A percentile compares a stretch with the other conserved stretches of the same genome.
phyloP scores from a whole-genome alignment of 352 stramenopile species.

The Thraustochytrium sp. region DNA sequence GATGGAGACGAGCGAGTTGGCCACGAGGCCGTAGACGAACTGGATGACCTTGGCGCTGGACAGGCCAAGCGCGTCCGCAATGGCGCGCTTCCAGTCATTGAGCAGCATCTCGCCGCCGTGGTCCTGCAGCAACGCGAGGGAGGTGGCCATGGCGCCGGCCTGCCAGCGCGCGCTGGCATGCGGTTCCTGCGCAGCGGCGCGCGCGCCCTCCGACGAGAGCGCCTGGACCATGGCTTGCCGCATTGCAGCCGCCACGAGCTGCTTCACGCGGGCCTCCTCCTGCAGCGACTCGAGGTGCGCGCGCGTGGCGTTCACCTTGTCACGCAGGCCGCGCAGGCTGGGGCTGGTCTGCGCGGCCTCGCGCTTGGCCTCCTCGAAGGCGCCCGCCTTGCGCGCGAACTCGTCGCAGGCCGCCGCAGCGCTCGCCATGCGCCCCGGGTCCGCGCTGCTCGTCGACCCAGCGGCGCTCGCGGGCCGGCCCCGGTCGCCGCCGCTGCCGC shows the following conservation, averaged over 20 bases:
- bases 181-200: background rate
- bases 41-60: conserved; percentile 15
- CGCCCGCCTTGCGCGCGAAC: background rate
- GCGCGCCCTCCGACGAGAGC: background rate
- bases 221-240: background rate
- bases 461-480: no score
- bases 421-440: background rate
- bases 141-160: background rate
- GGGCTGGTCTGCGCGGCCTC: background rate
- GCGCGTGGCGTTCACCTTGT: background rate
- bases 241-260: background rate
- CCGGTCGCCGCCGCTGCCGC: no score
- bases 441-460: background rate
- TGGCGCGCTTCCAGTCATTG: conserved; percentile 36
- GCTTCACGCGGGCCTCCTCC: background rate
- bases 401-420: background rate
- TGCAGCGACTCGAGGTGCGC: background rate
- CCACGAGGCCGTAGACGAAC: conserved; percentile 30
- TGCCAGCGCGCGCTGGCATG: background rate
- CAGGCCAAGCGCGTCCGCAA: background rate
- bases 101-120: conserved; percentile 32
- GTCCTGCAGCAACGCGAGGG: background rate
- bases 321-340: background rate
- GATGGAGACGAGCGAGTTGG: conserved; percentile 1
- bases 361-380: background rate